Conservation (phyloP, 1,139 yeast genomes). For the Yamadazyma conglobata region DNA sequence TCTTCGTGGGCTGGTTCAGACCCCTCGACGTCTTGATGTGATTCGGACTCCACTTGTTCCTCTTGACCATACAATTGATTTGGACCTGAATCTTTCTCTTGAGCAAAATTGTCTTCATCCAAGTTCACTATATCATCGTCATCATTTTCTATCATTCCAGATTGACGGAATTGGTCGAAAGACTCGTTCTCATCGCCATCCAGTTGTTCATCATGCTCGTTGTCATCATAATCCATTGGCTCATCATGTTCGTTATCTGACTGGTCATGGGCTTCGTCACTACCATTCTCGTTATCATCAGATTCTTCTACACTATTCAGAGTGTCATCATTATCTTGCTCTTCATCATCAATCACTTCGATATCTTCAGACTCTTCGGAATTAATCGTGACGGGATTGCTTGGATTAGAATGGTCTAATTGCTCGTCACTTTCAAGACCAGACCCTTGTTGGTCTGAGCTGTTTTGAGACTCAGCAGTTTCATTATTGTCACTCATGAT, state of each 20-base stretch:
- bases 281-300: neutral
- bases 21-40: neutral
- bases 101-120: conserved; percentile 6
- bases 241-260: neutral
- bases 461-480: too few species aligned
- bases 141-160: conserved; percentile 5
- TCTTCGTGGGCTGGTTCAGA: conserved; percentile 1
- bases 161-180: conserved; percentile 1
- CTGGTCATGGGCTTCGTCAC: neutral
- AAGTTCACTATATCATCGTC: conserved; percentile 12
- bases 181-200: neutral
- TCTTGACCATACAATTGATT: too few species aligned
- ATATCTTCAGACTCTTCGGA: neutral
- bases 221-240: neutral
- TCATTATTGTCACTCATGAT: too few species aligned
- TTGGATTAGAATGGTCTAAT: too few species aligned
- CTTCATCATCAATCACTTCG: neutral
- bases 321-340: neutral
- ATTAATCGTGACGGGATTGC: too few species aligned
- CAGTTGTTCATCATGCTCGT: conserved; percentile 2
- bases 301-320: neutral
- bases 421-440: too few species aligned
- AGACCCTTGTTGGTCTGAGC: too few species aligned
- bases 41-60: too few species aligned
- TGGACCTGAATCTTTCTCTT: too few species aligned